Base-by-base conservation (phyloP, 352 stramenopile genomes). In the Nannochloropsis limnetica region DNA sequence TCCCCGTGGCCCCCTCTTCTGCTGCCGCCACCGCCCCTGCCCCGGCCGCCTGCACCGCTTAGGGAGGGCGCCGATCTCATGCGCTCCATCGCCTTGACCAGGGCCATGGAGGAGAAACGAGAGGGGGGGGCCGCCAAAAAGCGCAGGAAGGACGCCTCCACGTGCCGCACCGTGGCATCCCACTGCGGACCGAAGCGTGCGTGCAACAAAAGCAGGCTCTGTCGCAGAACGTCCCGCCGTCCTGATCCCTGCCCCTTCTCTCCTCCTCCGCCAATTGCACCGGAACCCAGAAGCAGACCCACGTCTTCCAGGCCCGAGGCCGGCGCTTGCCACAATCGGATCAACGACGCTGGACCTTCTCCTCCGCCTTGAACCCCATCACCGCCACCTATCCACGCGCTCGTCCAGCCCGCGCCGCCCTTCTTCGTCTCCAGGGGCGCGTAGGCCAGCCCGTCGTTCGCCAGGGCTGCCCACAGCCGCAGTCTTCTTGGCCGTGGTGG, bases 371-470 rank as follows among this genome's bases (percentile, higher is more conserved):
- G n/a, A n/a, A n/a, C 37, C 37, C 8, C 37, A 20, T 6, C 37
- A 15, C 8, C 17, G 17, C 37, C 37, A 49, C 4, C 37, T 49
- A 15, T 49, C 14, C 1, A 28, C 61, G 8, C 61, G n/a, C 4
- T 25, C 61, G n/a, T 29, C 25, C 6, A 8, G 61, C 5, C 61
- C n/a, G 25, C 61, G 61, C 61, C 61, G 61, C n/a, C 61, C 61
- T 74, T 29, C 61, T 74, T 74, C n/a, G n/a, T 74, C n/a, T 74
- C 61, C 61, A 74, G 61, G n/a, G 61, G 25, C n/a, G 61, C 61
- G 25, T 74, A 74, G 8, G 25, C 61, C 61, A 74, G n/a, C 25
- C 61, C 61, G 20, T 74, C 61, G n/a, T 74, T 74, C 61, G 61
- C 61, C n/a, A 74, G 20, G 9, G 25, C 61, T 22, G 61, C 61